Percentiles rank a stretch among this genome's conserved stretches.
Evolutionary conservation across 2,329 filamentous ascomycete species (phyloP).

Genomic region (Allantophomopsis cytisporea): DNA sequence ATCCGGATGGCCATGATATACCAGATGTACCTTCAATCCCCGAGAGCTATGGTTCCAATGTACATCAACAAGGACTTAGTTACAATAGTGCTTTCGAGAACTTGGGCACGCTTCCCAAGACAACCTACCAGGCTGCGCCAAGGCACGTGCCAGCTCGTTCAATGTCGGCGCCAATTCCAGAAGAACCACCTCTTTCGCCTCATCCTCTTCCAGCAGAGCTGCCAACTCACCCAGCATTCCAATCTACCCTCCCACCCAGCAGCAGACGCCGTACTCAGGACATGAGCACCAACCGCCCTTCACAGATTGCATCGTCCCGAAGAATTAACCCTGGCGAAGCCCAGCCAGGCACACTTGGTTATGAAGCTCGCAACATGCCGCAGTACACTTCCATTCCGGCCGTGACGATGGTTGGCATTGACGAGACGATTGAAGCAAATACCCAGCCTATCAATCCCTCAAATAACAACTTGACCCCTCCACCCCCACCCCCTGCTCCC

Average conservation of each 20-base stretch:
- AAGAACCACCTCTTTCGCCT: constrained; percentile 23
- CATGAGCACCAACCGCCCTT: constrained; percentile 4
- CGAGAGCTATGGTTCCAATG: constrained; percentile 21
- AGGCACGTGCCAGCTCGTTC: constrained; percentile 33
- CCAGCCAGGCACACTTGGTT: constrained; percentile 16
- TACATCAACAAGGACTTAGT: constrained; percentile 8
- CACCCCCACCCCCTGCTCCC: constrained; percentile 37
- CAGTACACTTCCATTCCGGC: constrained; percentile 11
- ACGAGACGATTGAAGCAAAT: constrained; percentile 27
- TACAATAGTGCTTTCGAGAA: constrained; percentile 14
- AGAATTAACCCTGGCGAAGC: constrained; percentile 16
- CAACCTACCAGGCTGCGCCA: constrained; percentile 26
- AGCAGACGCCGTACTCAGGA: constrained; percentile 13
- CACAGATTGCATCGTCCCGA: constrained; percentile 11
- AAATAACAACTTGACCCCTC: constrained; percentile 33
- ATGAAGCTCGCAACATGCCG: constrained; percentile 14
- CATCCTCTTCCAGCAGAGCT: constrained; percentile 17
- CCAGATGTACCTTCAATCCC: constrained; percentile 44
- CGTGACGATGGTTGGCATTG: constrained; percentile 30
- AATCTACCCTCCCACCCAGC: constrained; percentile 21
- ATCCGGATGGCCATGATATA: constrained; percentile 37
- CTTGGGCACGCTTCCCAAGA: constrained; percentile 17
- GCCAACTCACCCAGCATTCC: constrained; percentile 27
- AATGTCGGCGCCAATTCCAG: constrained; percentile 45
- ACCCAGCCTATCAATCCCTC: constrained; percentile 25